Conservation (phyloP, 495 filamentous ascomycete species). For the Penicillium lividum region DNA sequence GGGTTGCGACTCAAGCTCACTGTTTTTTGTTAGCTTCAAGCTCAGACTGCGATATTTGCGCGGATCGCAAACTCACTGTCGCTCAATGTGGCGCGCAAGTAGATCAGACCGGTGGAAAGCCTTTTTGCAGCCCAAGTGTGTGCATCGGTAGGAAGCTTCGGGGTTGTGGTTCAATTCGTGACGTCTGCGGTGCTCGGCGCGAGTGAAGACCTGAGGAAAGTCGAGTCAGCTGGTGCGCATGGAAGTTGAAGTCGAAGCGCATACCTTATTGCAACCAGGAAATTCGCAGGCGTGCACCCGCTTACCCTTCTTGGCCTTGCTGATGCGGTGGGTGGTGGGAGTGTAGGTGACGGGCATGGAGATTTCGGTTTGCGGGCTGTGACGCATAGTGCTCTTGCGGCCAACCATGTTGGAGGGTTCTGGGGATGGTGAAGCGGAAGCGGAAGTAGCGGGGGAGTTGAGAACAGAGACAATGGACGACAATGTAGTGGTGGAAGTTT, state of each 20-base stretch:
- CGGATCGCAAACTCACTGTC: conserved; percentile 64
- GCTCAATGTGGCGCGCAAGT: conserved; percentile 74
- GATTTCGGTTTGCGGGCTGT: conserved; percentile 20
- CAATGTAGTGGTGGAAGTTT: conserved; percentile 6
- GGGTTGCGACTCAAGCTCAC: conserved; percentile 42
- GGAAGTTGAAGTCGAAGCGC: not conserved
- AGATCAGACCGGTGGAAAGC: conserved; percentile 81
- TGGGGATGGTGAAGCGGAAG: conserved; percentile 15
- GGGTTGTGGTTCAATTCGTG: conserved; percentile 85
- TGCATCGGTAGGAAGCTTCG: conserved; percentile 66
- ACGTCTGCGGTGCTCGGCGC: conserved; percentile 81
- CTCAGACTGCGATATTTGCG: not conserved
- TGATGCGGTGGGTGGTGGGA: conserved; percentile 71
- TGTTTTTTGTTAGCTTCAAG: conserved; percentile 18
- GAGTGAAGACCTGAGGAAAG: conserved; percentile 66
- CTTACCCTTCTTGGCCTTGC: conserved; percentile 81
- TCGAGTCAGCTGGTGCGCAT: conserved; percentile 12
- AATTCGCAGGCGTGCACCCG: conserved; percentile 73
- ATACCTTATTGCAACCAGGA: conserved; percentile 64
- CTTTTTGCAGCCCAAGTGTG: conserved; percentile 68
- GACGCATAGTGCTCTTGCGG: conserved; percentile 24
- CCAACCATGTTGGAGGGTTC: conserved; percentile 23
- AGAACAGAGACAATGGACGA: conserved; percentile 13
- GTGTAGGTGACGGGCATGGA: conserved; percentile 54
- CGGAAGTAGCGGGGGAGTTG: conserved; percentile 16